A percentile compares a stretch with the other conserved stretches of the same genome.
These are phyloP conservation scores for Acanthamoeba culbertsoni DNA, from an alignment of 208 protist genomes.

Conservation along the genomic window DNA sequence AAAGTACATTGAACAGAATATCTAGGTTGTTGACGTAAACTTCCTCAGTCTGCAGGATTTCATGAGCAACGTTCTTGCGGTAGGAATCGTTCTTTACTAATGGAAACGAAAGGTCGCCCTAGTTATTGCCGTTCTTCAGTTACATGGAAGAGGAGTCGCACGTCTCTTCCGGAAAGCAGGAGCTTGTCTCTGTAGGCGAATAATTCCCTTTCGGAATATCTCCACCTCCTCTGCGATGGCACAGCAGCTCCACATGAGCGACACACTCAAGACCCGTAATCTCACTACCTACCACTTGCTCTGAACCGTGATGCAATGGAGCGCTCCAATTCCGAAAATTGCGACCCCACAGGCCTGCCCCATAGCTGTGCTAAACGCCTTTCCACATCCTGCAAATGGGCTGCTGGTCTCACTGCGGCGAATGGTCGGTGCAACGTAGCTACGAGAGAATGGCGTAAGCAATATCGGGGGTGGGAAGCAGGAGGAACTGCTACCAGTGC, in stretches of 20 bases:
- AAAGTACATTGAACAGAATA: not conserved
- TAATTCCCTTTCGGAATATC: not conserved
- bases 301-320: not conserved
- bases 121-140: not conserved
- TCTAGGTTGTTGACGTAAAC: not conserved
- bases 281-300: not conserved
- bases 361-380: not conserved
- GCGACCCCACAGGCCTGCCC: not conserved
- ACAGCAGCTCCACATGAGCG: not conserved
- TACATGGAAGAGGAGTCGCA: not conserved
- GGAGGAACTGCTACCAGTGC: too few relatives aligned
- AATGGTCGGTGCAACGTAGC: too few relatives aligned
- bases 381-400: too few relatives aligned
- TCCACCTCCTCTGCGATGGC: not conserved
- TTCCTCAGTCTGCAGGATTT: slow-evolving; percentile 28
- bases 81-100: not conserved
- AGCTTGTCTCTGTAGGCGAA: not conserved
- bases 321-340: not conserved
- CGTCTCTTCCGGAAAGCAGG: not conserved
- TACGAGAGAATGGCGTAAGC: too few relatives aligned
- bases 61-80: not conserved
- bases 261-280: not conserved
- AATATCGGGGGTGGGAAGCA: too few relatives aligned
- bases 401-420: too few relatives aligned
- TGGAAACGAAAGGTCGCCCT: not conserved